Conservation (phyloP, 441 rosid genomes). For the Arabidopsis hybrid region DNA sequence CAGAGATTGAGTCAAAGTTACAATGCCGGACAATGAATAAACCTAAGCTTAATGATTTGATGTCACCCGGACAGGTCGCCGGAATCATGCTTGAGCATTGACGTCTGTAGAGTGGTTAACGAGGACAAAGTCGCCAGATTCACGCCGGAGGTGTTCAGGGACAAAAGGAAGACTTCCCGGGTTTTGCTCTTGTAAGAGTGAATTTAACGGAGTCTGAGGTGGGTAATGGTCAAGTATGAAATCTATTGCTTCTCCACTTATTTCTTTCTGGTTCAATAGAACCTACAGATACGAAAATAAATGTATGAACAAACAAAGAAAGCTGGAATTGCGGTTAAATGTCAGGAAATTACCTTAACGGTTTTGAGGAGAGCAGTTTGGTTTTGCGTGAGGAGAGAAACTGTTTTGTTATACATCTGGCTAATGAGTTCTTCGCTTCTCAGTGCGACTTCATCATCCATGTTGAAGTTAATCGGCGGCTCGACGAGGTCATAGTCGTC, state of each 20-base stretch:
- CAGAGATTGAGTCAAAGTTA: conserved; percentile 1
- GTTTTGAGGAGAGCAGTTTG: conserved; percentile 85
- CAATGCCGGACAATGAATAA: conserved; percentile 13
- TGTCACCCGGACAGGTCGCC: not conserved
- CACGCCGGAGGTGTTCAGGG: conserved; percentile 41
- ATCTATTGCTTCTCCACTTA: conserved; percentile 83
- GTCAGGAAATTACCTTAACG: conserved; percentile 64
- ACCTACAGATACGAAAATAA: conserved; percentile 52
- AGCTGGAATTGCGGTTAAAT: not conserved
- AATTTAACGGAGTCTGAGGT: conserved; percentile 67
- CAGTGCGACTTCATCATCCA: conserved; percentile 81
- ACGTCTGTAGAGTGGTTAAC: conserved; percentile 46
- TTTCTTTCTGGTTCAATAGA: conserved; percentile 76
- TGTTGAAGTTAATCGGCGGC: conserved; percentile 81
- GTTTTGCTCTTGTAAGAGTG: conserved; percentile 72
- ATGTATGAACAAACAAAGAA: not conserved
- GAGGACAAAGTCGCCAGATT: conserved; percentile 41
- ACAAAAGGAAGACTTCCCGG: conserved; percentile 73
- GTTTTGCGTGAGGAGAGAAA: conserved; percentile 73
- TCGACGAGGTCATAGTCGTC: conserved; percentile 75
- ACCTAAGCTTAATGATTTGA: conserved; percentile 1
- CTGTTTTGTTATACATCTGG: conserved; percentile 67
- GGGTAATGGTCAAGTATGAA: conserved; percentile 78
- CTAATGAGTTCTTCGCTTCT: conserved; percentile 77
- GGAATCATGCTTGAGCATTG: conserved; percentile 34